Evolutionary conservation across 2,329 filamentous ascomycete genomes (phyloP), one percentile per base, ranked within the genome.

Genomic region (Rachicladosporium sp.): DNA sequence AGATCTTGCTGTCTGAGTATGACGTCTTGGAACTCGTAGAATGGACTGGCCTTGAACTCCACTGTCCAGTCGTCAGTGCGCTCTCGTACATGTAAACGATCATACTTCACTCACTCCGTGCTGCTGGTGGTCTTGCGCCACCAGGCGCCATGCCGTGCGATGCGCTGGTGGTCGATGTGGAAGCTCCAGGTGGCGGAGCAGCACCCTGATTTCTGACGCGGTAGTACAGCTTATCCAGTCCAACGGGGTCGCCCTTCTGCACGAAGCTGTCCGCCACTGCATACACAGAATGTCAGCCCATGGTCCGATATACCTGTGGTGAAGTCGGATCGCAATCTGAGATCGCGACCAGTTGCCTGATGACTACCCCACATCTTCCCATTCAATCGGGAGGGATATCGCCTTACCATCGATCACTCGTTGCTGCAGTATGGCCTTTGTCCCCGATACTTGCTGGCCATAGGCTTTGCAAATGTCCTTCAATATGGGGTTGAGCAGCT

Each of bases 361-460:
- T 27, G 23, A 27, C 23, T 27, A 27, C 23, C 23, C 23, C 23
- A 27, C 23, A 27, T 6, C 23, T 27, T 27, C 23, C 23, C 23
- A 27, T 6, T 6, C 23, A 8, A 27, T 27, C 23, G 23, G 3
- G 23, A 27, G 23, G 23, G 8, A 6, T 27, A 6, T 27, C 23
- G 23, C 23, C 55, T 54, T 48, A 96, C 91, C 74, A 43, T 75
- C 68, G 46, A 81, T 75, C 45, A 95, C 82, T 52, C 89, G 80
- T 43, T 67, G 66, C 62, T 94, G 87, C 43, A 96, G 67, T 32
- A 82, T 74, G 29, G 78, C 76, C 68, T 98, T 98, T 53, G 91
- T 80, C 12, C 91, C 91, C 21, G 80, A 83, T 45, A 84, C 81
- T 48, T 76, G 73, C 29, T 93, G 68, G 35, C 78, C 74, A 64